Percentiles rank a stretch among this genome's conserved stretches.
Evolutionary conservation across 2,329 filamentous ascomycete genomes (phyloP).

Genomic region (Myotisia sp.): DNA sequence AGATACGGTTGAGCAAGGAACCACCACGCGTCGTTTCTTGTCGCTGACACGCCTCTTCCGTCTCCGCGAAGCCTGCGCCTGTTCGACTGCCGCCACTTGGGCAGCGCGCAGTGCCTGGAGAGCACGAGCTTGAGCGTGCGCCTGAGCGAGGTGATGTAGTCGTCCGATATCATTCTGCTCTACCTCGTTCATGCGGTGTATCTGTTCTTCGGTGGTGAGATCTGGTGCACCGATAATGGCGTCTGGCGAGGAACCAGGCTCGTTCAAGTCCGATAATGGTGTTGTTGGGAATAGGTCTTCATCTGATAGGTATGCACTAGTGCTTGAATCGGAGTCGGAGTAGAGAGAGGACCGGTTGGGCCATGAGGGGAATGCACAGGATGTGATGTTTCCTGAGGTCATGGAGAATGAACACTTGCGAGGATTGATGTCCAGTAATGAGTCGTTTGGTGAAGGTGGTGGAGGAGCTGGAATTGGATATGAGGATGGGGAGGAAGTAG

Average conservation of each 20-base stretch:
- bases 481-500: constrained; percentile 16
- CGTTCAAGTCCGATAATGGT: constrained; percentile 1
- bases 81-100: constrained; percentile 18
- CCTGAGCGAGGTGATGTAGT: constrained; percentile 26
- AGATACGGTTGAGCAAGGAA: constrained; percentile 8
- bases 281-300: constrained; percentile 26
- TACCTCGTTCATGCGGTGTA: constrained; percentile 23
- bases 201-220: constrained; percentile 28
- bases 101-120: constrained; percentile 26
- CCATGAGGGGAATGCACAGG: constrained; percentile 33
- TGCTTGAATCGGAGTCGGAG: constrained; percentile 17
- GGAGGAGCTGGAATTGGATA: constrained; percentile 24
- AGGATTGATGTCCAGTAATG: constrained; percentile 27
- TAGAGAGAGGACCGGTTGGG: constrained; percentile 28
- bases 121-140: constrained; percentile 28
- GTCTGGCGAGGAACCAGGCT: constrained; percentile 6
- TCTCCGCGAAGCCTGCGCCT: constrained; percentile 12
- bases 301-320: constrained; percentile 30
- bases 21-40: constrained; percentile 14
- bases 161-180: constrained; percentile 26
- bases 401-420: constrained; percentile 30
- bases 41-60: constrained; percentile 13
- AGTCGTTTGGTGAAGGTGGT: constrained; percentile 26
- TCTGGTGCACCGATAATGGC: constrained; percentile 16
- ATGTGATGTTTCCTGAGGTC: constrained; percentile 25